phyloP scores from a whole-genome alignment of 257 asterid genomes.

The Coffea eugenioides region DNA sequence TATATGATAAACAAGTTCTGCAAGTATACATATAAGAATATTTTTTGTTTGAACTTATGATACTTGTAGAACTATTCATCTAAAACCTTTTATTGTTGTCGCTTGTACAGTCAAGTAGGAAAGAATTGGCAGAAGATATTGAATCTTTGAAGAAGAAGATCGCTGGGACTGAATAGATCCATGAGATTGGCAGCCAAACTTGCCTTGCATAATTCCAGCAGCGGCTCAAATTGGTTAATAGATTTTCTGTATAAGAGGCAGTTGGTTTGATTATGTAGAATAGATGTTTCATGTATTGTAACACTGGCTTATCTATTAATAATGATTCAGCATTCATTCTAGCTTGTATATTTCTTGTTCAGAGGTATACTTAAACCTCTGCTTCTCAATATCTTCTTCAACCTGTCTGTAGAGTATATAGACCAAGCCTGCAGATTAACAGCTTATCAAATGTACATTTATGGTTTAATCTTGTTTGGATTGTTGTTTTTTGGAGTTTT shows the following conservation, averaged over 20 bases:
- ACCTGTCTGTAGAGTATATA: too few species aligned
- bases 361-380: not conserved
- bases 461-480: too few species aligned
- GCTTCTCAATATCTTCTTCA: too few species aligned
- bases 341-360: conserved; percentile 3
- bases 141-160: conserved; percentile 87
- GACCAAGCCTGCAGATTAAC: too few species aligned
- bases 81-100: conserved; percentile 3
- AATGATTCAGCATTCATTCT: conserved; percentile 21
- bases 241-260: conserved; percentile 37
- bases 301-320: conserved; percentile 27
- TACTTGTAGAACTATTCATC: not conserved
- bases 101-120: conserved; percentile 73
- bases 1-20: not conserved
- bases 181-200: conserved; percentile 1
- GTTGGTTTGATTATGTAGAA: conserved; percentile 37
- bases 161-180: conserved; percentile 66
- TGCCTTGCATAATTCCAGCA: conserved; percentile 15
- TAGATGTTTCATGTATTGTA: conserved; percentile 40
- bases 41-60: not conserved
- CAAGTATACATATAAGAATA: not conserved
- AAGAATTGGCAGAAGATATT: conserved; percentile 75
- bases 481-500: too few species aligned
- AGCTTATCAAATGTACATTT: too few species aligned
- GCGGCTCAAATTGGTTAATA: conserved; percentile 23